A percentile compares a stretch with the other conserved stretches of the same genome.
These are phyloP conservation scores for Ziziphus jujuba DNA, from an alignment of 306 rosid species.

Conservation along the genomic window DNA sequence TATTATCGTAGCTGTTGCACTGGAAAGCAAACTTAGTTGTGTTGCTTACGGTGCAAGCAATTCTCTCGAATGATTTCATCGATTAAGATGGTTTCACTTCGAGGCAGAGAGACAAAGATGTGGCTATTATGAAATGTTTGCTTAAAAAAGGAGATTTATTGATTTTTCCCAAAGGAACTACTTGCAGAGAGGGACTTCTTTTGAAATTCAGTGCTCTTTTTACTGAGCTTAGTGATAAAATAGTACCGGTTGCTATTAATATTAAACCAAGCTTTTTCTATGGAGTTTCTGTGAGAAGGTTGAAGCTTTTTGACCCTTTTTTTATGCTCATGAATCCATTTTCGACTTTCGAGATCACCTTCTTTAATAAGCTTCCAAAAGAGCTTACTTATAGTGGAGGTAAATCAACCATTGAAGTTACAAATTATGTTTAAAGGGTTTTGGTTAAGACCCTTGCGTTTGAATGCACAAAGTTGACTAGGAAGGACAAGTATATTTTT, in stretches of 20 bases:
- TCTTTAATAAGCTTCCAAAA: background rate
- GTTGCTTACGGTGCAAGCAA: background rate
- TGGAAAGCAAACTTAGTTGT: constrained; percentile 38
- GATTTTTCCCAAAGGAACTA: background rate
- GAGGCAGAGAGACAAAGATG: background rate
- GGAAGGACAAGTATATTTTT: too few relatives aligned
- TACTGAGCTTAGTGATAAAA: background rate
- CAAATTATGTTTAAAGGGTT: too few relatives aligned
- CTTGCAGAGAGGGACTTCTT: background rate
- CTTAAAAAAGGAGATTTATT: background rate
- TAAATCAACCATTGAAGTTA: too few relatives aligned
- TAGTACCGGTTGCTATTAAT: background rate
- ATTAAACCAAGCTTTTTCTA: background rate
- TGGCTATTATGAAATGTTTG: background rate
- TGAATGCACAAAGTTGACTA: too few relatives aligned
- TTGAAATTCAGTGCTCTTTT: background rate
- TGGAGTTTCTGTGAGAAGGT: background rate
- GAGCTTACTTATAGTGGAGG: too few relatives aligned
- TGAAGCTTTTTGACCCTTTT: background rate
- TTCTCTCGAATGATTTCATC: background rate
- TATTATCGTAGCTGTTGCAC: constrained; percentile 65
- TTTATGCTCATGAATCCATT: background rate
- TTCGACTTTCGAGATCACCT: background rate
- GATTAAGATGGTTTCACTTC: background rate
- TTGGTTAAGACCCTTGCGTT: too few relatives aligned